Conservation (phyloP, 495 filamentous ascomycete genomes). For the Glarea lozoyensis region DNA sequence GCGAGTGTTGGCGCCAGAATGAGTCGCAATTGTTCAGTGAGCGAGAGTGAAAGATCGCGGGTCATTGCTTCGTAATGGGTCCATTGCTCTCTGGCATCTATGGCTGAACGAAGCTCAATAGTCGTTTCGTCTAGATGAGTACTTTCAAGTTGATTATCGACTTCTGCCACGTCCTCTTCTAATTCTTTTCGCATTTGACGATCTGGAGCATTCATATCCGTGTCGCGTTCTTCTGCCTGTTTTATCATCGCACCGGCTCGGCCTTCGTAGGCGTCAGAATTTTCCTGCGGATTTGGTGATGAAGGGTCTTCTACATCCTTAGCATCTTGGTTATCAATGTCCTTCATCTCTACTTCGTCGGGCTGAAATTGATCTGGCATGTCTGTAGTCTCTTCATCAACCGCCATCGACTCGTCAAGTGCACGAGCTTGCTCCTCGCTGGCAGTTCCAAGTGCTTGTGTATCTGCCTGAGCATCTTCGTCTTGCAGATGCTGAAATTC, state of each 20-base stretch:
- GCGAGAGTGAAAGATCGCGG: conserved; percentile 70
- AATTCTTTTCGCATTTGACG: conserved; percentile 9
- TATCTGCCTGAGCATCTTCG: conserved; percentile 67
- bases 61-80: conserved; percentile 73
- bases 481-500: conserved; percentile 89
- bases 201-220: conserved; percentile 22
- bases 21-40: conserved; percentile 89
- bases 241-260: conserved; percentile 32
- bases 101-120: conserved; percentile 24
- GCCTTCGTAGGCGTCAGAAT: conserved; percentile 21
- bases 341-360: conserved; percentile 51
- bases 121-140: conserved; percentile 53
- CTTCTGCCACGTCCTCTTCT: conserved; percentile 58
- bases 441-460: conserved; percentile 85
- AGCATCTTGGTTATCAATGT: conserved; percentile 36
- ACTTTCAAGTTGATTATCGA: conserved; percentile 63
- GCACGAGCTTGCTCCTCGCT: conserved; percentile 76
- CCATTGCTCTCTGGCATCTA: conserved; percentile 75
- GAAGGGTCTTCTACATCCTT: conserved; percentile 31
- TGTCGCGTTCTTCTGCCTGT: conserved; percentile 19
- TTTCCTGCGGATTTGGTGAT: conserved; percentile 16
- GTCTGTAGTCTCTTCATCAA: conserved; percentile 59
- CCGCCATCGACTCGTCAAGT: conserved; percentile 75
- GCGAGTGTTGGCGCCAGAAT: conserved; percentile 91
- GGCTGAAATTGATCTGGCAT: conserved; percentile 45